Conservation (phyloP, 2,329 filamentous ascomycete species). For the Chaetothyriales sp. region DNA sequence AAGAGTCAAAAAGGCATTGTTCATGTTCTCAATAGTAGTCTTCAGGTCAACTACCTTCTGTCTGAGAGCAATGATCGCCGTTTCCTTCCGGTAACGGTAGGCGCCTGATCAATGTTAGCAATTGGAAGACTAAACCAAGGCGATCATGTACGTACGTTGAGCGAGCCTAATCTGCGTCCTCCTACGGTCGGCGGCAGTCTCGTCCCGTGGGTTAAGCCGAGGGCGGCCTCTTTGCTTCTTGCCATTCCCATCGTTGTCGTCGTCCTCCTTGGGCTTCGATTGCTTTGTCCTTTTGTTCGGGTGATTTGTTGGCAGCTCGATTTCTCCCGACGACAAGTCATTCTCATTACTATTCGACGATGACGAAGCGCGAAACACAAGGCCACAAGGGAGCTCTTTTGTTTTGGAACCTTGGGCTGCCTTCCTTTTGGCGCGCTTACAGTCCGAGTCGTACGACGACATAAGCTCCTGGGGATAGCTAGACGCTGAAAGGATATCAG, state of each 20-base stretch:
- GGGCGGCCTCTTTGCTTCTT: conserved; percentile 51
- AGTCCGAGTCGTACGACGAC: conserved; percentile 8
- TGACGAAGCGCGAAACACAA: conserved; percentile 1
- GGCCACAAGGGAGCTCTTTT: conserved; percentile 8
- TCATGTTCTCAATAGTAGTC: conserved; percentile 59
- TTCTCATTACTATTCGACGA: background rate
- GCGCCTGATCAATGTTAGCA: conserved; percentile 34
- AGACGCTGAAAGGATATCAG: conserved; percentile 13
- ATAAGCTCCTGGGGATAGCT: conserved; percentile 12
- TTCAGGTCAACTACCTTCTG: conserved; percentile 57
- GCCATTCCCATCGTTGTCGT: conserved; percentile 5
- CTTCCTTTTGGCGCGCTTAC: conserved; percentile 9
- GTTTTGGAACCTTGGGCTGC: background rate
- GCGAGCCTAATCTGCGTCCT: conserved; percentile 78
- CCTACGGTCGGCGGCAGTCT: conserved; percentile 66
- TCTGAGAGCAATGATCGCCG: conserved; percentile 60
- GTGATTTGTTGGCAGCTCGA: conserved; percentile 1
- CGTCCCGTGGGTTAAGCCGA: conserved; percentile 60
- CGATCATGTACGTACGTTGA: conserved; percentile 33
- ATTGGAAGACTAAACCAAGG: background rate
- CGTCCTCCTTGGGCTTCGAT: conserved; percentile 3
- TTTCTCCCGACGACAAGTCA: conserved; percentile 7
- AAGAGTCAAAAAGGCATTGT: conserved; percentile 53
- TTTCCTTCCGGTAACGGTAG: conserved; percentile 74
- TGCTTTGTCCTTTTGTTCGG: conserved; percentile 9